These are phyloP conservation scores for Kuraishia cidri DNA, from an alignment of 805 yeast species.

Conservation along the genomic window DNA sequence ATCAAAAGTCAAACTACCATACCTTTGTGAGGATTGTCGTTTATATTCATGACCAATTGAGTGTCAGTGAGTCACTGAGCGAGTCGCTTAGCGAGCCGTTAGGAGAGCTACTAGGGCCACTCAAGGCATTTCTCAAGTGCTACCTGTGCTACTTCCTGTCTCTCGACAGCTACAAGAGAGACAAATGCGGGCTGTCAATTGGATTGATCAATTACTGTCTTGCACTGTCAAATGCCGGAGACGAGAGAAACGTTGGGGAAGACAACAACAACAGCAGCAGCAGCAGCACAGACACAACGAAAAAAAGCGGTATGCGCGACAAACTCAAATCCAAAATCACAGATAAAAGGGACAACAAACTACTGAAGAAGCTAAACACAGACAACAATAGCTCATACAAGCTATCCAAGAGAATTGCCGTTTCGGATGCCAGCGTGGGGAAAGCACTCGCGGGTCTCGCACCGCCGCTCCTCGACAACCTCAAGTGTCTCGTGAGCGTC, in stretches of 20 bases:
- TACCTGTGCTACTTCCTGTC: conserved; percentile 13
- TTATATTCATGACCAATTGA: not conserved
- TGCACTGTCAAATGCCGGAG: conserved; percentile 9
- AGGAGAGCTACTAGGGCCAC: not conserved
- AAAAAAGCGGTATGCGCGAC: conserved; percentile 14
- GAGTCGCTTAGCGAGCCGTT: not conserved
- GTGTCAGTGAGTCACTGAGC: not conserved
- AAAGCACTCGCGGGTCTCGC: too few relatives aligned
- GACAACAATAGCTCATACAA: not conserved
- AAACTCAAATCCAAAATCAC: conserved; percentile 10
- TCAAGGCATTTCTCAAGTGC: not conserved
- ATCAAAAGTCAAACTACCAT: not conserved
- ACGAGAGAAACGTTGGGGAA: not conserved
- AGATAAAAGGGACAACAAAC: not conserved
- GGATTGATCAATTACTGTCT: conserved; percentile 16
- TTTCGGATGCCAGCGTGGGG: too few relatives aligned
- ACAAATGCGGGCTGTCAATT: conserved; percentile 14
- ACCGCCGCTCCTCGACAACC: conserved; percentile 1
- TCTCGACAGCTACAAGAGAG: conserved; percentile 13
- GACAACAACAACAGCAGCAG: too few relatives aligned
- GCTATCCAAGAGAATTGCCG: too few relatives aligned
- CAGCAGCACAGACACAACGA: not conserved
- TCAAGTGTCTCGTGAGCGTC: not conserved
- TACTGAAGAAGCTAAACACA: not conserved
- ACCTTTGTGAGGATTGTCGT: conserved; percentile 1